Conservation (phyloP, 176 grass and related monocot species). For the Ensete ventricosum region DNA sequence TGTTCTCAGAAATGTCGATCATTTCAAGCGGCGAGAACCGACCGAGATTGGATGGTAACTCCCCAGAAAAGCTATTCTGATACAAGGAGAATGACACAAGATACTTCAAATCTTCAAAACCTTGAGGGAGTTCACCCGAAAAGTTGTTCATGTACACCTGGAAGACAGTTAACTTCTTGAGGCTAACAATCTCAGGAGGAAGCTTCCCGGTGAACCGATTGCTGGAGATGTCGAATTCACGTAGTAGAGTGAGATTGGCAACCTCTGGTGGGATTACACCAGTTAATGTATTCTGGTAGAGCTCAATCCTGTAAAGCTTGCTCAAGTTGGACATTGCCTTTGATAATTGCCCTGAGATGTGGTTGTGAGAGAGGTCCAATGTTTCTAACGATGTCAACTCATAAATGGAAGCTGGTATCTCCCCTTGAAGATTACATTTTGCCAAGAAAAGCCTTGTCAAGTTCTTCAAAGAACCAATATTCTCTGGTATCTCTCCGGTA, state of each 20-base stretch:
- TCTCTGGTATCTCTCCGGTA: constrained; percentile 53
- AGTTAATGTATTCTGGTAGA: constrained; percentile 84
- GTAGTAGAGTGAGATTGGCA: constrained; percentile 45
- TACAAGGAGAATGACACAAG: constrained; percentile 88
- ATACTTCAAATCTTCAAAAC: constrained; percentile 51
- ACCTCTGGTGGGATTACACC: constrained; percentile 77
- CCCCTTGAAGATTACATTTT: constrained; percentile 68
- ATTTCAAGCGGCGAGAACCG: constrained; percentile 59
- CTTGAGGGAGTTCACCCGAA: constrained; percentile 68
- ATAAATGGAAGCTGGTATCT: constrained; percentile 62
- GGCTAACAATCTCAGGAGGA: constrained; percentile 39
- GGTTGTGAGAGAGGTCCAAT: constrained; percentile 80
- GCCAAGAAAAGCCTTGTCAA: constrained; percentile 77
- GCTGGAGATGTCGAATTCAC: constrained; percentile 84
- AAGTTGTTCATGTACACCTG: constrained; percentile 77
- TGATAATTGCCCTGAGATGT: constrained; percentile 63
- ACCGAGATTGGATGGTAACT: constrained; percentile 60
- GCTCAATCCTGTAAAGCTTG: constrained; percentile 88
- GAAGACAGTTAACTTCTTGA: constrained; percentile 71
- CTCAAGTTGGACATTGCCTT: constrained; percentile 56
- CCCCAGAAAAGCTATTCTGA: constrained; percentile 71
- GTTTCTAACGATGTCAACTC: constrained; percentile 52
- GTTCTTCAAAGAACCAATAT: constrained; percentile 70
- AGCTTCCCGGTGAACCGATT: constrained; percentile 64
- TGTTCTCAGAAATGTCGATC: constrained; percentile 92